phyloP scores from a whole-genome alignment of 257 asterid species.

The Solanum appendiculatum region DNA sequence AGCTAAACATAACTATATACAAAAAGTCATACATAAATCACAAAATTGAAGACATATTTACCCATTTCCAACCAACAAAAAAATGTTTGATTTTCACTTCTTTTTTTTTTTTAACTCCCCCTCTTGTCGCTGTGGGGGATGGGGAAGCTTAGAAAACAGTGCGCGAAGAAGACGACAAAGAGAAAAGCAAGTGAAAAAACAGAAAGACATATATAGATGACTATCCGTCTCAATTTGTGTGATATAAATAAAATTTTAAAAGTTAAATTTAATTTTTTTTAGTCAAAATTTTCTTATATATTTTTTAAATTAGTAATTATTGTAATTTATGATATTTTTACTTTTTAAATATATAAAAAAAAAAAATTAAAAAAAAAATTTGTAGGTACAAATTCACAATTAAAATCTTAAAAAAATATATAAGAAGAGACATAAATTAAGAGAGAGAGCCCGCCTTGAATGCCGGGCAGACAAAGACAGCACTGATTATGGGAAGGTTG shows the following conservation, averaged over 20 bases:
- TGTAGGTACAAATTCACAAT: too few relatives aligned
- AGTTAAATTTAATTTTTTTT: neutral
- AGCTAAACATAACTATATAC: too few relatives aligned
- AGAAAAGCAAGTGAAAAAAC: neutral
- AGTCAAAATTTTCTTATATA: neutral
- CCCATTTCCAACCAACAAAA: neutral
- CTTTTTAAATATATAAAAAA: too few relatives aligned
- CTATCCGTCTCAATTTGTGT: neutral
- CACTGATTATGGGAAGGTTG: conserved; percentile 12
- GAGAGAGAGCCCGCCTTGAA: conserved; percentile 40
- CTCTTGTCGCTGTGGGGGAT: too few relatives aligned
- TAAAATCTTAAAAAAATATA: neutral
- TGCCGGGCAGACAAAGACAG: conserved; percentile 44
- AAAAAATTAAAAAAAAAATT: too few relatives aligned
- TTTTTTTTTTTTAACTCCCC: neutral
- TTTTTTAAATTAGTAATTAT: neutral
- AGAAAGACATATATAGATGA: neutral
- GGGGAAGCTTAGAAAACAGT: neutral
- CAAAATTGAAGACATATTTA: neutral
- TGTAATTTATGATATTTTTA: neutral
- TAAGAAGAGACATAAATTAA: too few relatives aligned
- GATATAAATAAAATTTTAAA: accelerated
- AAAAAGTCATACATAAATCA: neutral
- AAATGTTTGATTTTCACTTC: neutral
- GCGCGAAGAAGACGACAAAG: neutral